These are phyloP conservation scores for Phytophthora niederhauseri DNA, from an alignment of 352 stramenopile species.

Conservation along the genomic window DNA sequence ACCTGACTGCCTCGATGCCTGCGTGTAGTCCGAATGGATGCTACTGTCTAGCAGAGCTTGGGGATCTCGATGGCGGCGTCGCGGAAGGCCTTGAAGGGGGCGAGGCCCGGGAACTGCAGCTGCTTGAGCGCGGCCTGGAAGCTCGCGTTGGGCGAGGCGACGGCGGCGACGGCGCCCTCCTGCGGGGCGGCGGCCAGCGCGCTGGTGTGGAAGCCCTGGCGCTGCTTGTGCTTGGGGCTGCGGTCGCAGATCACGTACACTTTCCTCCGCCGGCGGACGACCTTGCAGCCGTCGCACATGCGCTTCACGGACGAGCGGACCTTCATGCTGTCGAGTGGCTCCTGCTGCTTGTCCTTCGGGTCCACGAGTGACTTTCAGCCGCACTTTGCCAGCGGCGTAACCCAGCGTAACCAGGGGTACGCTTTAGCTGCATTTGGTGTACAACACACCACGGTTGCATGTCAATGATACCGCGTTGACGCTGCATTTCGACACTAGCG, in stretches of 20 bases:
- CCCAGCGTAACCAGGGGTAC: neutral
- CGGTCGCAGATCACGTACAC: constrained; percentile 93
- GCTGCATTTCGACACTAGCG: neutral
- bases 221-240: constrained; percentile 94
- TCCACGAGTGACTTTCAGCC: constrained; percentile 32
- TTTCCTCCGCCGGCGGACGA: constrained; percentile 86
- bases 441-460: constrained; percentile 5
- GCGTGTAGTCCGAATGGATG: neutral
- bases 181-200: constrained; percentile 40
- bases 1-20: neutral
- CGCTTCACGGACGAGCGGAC: constrained; percentile 91
- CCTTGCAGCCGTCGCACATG: constrained; percentile 93
- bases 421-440: neutral
- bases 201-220: constrained; percentile 91
- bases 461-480: constrained; percentile 17
- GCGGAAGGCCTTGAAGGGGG: constrained; percentile 80
- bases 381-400: constrained; percentile 3
- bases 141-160: constrained; percentile 79
- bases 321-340: constrained; percentile 66
- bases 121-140: constrained; percentile 94
- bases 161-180: constrained; percentile 46
- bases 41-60: constrained; percentile 58
- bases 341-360: constrained; percentile 22
- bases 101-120: constrained; percentile 92
- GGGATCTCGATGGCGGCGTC: constrained; percentile 72